Conservation (phyloP, 768 basidiomycete species). For the Brasilioporus rufonigricans region DNA sequence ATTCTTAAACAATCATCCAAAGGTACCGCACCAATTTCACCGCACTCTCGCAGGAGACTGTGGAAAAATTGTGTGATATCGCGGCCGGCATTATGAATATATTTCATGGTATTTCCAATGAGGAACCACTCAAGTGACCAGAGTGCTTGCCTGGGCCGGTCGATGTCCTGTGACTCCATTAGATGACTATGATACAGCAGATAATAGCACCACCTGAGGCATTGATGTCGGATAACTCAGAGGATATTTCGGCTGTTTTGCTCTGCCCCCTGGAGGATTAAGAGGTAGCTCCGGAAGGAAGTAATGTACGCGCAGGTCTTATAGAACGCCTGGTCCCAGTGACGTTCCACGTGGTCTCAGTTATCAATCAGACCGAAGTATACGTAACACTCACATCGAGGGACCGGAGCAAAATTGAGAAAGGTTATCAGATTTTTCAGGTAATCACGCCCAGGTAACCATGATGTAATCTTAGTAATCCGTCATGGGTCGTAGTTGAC, state of each 20-base stretch:
- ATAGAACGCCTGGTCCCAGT: no score
- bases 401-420: conserved; percentile 87
- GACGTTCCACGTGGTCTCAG: conserved; percentile 98
- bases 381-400: no score
- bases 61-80: conserved; percentile 97
- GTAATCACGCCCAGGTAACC: no score
- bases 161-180: conserved; percentile 84
- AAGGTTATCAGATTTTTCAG: no score
- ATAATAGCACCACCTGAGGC: conserved; percentile 95
- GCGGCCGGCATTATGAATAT: conserved; percentile 96
- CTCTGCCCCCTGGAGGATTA: no score
- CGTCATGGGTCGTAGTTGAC: no score
- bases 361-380: conserved; percentile 97
- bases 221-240: conserved; percentile 99
- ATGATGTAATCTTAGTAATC: no score
- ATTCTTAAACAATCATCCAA: conserved; percentile 93
- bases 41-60: conserved; percentile 92
- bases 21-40: conserved; percentile 86
- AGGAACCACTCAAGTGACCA: conserved; percentile 97
- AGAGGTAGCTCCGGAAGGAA: no score
- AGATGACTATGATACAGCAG: conserved; percentile 96
- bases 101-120: conserved; percentile 98
- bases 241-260: no score
- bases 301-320: no score
- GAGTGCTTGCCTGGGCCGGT: conserved; percentile 99